Evolutionary conservation across 345 rosid species (phyloP).

Genomic region (Citropsis articulata): DNA sequence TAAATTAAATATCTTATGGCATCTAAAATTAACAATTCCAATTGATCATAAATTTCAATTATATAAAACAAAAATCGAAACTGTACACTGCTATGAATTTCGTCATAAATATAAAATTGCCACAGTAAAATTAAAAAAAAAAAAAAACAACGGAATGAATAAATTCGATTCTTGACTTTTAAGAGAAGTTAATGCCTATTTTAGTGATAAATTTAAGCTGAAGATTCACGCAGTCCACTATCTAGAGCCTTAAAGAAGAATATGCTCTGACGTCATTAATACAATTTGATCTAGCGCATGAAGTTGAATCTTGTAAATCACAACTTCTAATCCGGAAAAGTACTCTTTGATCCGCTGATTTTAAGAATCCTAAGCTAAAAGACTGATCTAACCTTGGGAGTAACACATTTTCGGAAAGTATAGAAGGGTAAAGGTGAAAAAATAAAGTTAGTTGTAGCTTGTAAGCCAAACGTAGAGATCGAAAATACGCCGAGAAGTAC

Average conservation of each 20-base stretch:
- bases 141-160: too few relatives aligned
- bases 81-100: background rate
- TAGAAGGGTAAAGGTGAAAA: conserved; percentile 7
- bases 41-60: too few relatives aligned
- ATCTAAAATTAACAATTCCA: too few relatives aligned
- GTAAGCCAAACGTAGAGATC: background rate
- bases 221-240: background rate
- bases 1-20: too few relatives aligned
- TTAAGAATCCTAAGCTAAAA: background rate
- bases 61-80: too few relatives aligned
- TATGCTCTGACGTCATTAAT: conserved; percentile 15
- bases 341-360: conserved; percentile 21
- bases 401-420: background rate
- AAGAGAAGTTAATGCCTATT: background rate
- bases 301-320: conserved; percentile 19
- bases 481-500: conserved; percentile 19
- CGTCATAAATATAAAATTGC: background rate
- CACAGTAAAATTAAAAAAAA: background rate
- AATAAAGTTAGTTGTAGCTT: background rate
- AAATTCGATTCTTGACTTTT: background rate
- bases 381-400: conserved; percentile 7
- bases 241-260: conserved; percentile 4
- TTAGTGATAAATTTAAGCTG: background rate
- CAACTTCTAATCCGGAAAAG: background rate
- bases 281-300: conserved; percentile 21